phyloP scores from a whole-genome alignment of 257 asterid species.

The Lantana camara region DNA sequence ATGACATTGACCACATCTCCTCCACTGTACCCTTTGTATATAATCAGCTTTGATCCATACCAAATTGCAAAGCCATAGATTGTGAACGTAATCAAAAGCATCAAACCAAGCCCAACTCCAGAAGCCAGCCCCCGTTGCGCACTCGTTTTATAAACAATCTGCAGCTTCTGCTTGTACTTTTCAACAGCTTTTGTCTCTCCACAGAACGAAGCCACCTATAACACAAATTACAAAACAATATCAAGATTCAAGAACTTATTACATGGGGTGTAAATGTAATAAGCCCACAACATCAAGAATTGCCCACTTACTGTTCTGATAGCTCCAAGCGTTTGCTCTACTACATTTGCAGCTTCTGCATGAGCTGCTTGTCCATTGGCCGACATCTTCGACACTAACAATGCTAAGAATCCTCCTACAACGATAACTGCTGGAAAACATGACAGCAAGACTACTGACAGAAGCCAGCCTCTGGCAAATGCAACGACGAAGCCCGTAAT shows the following conservation, averaged over 20 bases:
- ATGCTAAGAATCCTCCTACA: slow-evolving; percentile 45
- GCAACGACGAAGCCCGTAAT: slow-evolving; percentile 63
- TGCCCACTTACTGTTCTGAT: slow-evolving; percentile 52
- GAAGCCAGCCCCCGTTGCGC: slow-evolving; percentile 59
- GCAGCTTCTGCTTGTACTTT: slow-evolving; percentile 49
- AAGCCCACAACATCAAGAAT: no score
- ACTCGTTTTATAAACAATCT: slow-evolving; percentile 41
- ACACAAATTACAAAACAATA: no score
- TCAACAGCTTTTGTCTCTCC: slow-evolving; percentile 58
- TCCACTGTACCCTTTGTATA: slow-evolving; percentile 50
- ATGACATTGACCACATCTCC: slow-evolving; percentile 57
- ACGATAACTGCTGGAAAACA: slow-evolving; percentile 49
- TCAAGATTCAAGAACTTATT: no score
- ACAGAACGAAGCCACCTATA: slow-evolving; percentile 76
- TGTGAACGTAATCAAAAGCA: slow-evolving; percentile 37
- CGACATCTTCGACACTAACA: slow-evolving; percentile 47
- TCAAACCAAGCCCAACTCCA: slow-evolving; percentile 58
- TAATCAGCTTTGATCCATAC: slow-evolving; percentile 59
- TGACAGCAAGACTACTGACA: slow-evolving; percentile 47
- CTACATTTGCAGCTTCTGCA: slow-evolving; percentile 63
- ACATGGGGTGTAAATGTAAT: no score
- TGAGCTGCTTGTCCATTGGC: slow-evolving; percentile 52
- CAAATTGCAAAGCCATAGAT: slow-evolving; percentile 63
- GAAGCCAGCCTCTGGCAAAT: slow-evolving; percentile 60
- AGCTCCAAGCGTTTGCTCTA: slow-evolving; percentile 62